Base-by-base conservation (phyloP, 352 stramenopile genomes). In the Phytophthora pluvialis region DNA sequence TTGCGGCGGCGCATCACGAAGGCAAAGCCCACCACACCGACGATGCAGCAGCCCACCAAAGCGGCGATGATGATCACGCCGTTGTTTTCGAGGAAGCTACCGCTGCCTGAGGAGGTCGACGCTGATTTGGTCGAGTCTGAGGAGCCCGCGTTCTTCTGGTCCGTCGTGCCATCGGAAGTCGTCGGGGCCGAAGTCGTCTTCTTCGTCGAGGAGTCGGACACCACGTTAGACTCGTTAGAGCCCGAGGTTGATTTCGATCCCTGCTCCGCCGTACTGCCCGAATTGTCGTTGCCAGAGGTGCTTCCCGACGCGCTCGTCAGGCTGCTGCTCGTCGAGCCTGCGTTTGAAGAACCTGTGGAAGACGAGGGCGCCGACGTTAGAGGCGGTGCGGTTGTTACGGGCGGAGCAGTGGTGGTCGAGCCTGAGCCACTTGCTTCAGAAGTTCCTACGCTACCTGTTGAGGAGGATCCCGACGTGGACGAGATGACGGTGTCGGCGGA, bases 1-100 rank as follows among this genome's bases (percentile, higher is more conserved):
- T 83, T 77, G 4, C 79, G 75, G 9, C 70, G 77, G 1, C 79
- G 77, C 67, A 86, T 80, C 33, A 86, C 55, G 25, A 88, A 81
- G 7, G 56, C 70, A 28, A 85, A 81, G 26, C 56, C 71, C 1
- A 75, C 58, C 6, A 80, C 56, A 51, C 60, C 64, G n/a, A 77
- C 59, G 39, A 82, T 70, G 35, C 70, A 85, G 52, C 71, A 81
- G 18, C 60, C 72, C 4, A 76, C 74, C 1, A 86, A 9, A 12
- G 72, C 65, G 15, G 67, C 77, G 1, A 81, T 73, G 12, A 86
- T 67, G 29, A 81, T 60, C 26, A 86, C 64, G 0, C 72, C 74
- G 36, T 70, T 73, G 0, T 42, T 50, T 21, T 39, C 45, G 12
- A 73, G 39, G 29, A 64, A 55, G 46, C 35, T 16, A 7, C 26